Percentiles rank a stretch among this genome's conserved stretches.
Conservation (phyloP, 164 flowering plant genomes). For the Piper longum region DNA sequence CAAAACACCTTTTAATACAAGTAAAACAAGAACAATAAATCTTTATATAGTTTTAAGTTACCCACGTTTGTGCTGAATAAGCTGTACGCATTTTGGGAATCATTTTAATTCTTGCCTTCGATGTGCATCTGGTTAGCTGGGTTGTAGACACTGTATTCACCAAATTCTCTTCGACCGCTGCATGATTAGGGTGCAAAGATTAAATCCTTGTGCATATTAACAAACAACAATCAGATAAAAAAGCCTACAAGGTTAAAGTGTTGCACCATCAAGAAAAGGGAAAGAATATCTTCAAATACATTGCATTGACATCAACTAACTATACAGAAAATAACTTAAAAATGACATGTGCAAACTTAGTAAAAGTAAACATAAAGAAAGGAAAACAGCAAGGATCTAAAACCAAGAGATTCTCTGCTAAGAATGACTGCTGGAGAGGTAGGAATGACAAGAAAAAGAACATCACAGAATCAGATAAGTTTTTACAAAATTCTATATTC, state of each 20-base stretch:
- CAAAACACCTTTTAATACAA: too few species aligned
- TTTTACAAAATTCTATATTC: neutral
- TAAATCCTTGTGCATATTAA: slow-evolving; percentile 15
- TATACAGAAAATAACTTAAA: too few species aligned
- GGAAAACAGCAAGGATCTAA: too few species aligned
- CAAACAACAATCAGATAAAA: neutral
- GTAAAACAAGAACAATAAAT: neutral
- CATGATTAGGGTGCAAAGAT: slow-evolving; percentile 27
- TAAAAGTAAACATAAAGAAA: too few species aligned
- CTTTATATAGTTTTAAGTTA: neutral
- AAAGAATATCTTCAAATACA: too few species aligned
- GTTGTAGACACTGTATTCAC: slow-evolving; percentile 78
- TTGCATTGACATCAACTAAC: too few species aligned
- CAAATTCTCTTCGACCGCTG: slow-evolving; percentile 88
- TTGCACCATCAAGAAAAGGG: too few species aligned
- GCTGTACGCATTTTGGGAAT: neutral
- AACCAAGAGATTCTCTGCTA: too few species aligned
- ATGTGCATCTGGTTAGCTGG: slow-evolving; percentile 28
- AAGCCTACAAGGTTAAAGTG: too few species aligned
- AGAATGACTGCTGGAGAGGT: neutral
- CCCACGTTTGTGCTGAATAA: neutral
- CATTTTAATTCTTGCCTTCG: neutral
- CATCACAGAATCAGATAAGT: neutral
- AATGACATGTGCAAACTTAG: too few species aligned
- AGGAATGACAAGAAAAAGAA: neutral